Percentiles rank a stretch among this genome's conserved stretches.
These are phyloP conservation scores for Kodamaea kakaduensis DNA, from an alignment of 805 yeast species.

Conservation along the genomic window DNA sequence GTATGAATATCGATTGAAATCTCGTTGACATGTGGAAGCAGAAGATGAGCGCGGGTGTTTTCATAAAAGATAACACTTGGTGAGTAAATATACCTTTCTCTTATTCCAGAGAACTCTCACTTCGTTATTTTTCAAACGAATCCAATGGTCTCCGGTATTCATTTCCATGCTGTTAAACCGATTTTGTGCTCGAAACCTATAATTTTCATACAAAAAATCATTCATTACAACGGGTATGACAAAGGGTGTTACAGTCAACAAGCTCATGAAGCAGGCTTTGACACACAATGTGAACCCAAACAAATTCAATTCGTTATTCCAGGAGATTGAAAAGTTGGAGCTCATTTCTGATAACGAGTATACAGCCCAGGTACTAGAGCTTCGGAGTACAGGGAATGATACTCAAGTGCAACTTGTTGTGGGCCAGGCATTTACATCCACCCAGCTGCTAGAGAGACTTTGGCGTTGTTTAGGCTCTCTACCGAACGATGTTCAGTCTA, in stretches of 20 bases:
- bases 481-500: slow-evolving; percentile 10
- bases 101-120: too few species aligned
- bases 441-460: slow-evolving; percentile 17
- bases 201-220: too few species aligned
- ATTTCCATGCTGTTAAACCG: too few species aligned
- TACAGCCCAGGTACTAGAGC: slow-evolving; percentile 22
- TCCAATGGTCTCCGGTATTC: too few species aligned
- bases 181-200: too few species aligned
- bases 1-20: too few species aligned
- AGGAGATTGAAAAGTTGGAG: slow-evolving; percentile 22
- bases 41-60: too few species aligned
- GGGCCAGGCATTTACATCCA: slow-evolving; percentile 17
- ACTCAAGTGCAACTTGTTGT: slow-evolving; percentile 16
- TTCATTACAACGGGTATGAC: slow-evolving; percentile 5
- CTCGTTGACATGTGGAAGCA: too few species aligned
- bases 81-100: too few species aligned
- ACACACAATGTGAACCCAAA: slow-evolving; percentile 19
- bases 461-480: slow-evolving; percentile 19
- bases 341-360: slow-evolving; percentile 24
- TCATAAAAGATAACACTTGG: too few species aligned
- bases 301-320: slow-evolving; percentile 24
- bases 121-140: too few species aligned
- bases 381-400: slow-evolving; percentile 9
- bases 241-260: slow-evolving; percentile 7
- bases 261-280: slow-evolving; percentile 21